Conservation (phyloP, 306 rosid genomes). For the Corylus heterophylla region DNA sequence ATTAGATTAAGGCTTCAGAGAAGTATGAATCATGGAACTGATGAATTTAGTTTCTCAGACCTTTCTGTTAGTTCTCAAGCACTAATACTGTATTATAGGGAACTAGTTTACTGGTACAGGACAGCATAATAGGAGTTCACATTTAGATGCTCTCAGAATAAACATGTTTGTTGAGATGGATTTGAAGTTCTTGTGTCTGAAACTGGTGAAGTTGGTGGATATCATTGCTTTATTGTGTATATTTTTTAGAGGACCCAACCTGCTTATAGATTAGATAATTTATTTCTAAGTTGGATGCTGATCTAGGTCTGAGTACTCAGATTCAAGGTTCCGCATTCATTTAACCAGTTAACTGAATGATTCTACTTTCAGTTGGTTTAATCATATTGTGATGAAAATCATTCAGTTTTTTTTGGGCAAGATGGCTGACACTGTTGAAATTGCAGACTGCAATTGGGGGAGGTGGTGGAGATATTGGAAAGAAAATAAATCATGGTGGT, state of each 20-base stretch:
- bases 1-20: neutral
- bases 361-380: neutral
- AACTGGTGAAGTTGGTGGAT: neutral
- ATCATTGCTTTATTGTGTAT: neutral
- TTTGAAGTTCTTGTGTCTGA: neutral
- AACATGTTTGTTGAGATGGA: neutral
- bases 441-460: constrained; percentile 87
- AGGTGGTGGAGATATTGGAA: constrained; percentile 92
- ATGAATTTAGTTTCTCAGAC: neutral
- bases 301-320: neutral
- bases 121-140: neutral
- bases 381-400: neutral
- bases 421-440: constrained; percentile 12
- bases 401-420: neutral
- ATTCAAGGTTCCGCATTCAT: neutral
- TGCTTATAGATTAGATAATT: neutral
- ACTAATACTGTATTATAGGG: neutral
- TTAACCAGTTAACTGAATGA: constrained; percentile 6
- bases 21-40: neutral
- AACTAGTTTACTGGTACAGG: neutral
- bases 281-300: neutral
- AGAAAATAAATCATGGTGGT: constrained; percentile 82
- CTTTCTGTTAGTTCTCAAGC: neutral
- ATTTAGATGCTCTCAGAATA: constrained; percentile 2
- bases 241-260: neutral